A percentile compares a stretch with the other conserved stretches of the same genome.
Evolutionary conservation across 2,329 filamentous ascomycete genomes (phyloP).

Genomic region (Davidsoniella australis): DNA sequence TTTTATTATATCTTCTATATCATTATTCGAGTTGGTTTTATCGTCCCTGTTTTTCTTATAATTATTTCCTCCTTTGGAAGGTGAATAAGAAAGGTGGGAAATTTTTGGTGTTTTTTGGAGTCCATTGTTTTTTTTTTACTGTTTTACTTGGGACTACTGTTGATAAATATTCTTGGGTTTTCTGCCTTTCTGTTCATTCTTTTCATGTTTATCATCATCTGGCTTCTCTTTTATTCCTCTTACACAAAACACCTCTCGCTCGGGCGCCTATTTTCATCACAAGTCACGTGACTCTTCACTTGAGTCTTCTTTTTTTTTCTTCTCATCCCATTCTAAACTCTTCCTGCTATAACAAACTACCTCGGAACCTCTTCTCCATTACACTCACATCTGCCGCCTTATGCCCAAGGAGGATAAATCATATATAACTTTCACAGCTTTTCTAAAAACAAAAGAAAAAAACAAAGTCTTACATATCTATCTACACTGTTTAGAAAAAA

Average conservation of each 20-base stretch:
- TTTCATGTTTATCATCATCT: background rate
- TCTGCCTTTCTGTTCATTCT: background rate
- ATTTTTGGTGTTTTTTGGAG: no score
- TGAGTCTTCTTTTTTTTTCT: background rate
- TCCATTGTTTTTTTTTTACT: background rate
- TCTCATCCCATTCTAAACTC: no score
- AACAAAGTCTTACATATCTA: background rate
- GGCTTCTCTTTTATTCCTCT: background rate
- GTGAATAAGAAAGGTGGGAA: no score
- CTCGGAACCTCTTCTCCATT: no score
- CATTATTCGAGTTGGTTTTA: background rate
- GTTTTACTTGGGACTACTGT: background rate
- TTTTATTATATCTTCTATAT: background rate
- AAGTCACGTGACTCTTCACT: background rate
- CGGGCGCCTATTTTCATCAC: no score
- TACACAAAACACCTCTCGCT: no score
- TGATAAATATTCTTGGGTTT: background rate
- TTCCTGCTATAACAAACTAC: no score
- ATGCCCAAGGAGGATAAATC: conserved; percentile 7
- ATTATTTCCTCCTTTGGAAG: background rate
- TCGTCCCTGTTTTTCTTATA: background rate
- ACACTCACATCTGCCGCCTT: background rate
- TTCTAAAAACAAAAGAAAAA: background rate
- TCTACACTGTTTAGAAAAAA: no score
- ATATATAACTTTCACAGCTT: background rate